These are phyloP conservation scores for Gynochthodes officinalis DNA, from an alignment of 257 asterid genomes.

Conservation along the genomic window DNA sequence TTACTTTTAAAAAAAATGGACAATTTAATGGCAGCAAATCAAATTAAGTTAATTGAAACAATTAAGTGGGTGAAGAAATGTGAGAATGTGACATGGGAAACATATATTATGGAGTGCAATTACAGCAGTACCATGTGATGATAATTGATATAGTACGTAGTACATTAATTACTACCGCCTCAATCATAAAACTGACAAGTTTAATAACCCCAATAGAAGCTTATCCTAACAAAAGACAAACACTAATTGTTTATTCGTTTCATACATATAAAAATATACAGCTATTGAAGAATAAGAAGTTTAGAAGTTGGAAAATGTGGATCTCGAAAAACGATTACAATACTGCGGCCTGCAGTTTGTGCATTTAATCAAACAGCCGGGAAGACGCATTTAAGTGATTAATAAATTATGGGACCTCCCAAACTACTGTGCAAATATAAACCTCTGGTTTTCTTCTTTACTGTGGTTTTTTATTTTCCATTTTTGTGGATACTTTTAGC, in stretches of 20 bases:
- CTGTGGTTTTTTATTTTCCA: too few species aligned
- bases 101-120: neutral
- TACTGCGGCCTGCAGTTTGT: neutral
- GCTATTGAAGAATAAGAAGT: neutral
- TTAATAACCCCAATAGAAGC: neutral
- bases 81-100: neutral
- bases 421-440: too few species aligned
- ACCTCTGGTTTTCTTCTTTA: too few species aligned
- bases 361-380: neutral
- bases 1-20: too few species aligned
- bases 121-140: neutral
- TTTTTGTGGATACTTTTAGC: too few species aligned
- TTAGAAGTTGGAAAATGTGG: slow-evolving; percentile 2
- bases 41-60: too few species aligned
- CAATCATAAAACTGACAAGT: neutral
- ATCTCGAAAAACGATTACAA: neutral
- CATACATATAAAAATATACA: neutral
- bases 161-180: too few species aligned
- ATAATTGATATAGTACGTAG: neutral
- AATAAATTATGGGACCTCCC: too few species aligned
- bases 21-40: neutral
- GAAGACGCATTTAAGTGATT: too few species aligned
- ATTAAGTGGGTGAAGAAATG: too few species aligned
- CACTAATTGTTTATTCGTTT: neutral
- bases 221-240: neutral